Conservation (phyloP, 305 asterid genomes). For the Solanum hybrid region DNA sequence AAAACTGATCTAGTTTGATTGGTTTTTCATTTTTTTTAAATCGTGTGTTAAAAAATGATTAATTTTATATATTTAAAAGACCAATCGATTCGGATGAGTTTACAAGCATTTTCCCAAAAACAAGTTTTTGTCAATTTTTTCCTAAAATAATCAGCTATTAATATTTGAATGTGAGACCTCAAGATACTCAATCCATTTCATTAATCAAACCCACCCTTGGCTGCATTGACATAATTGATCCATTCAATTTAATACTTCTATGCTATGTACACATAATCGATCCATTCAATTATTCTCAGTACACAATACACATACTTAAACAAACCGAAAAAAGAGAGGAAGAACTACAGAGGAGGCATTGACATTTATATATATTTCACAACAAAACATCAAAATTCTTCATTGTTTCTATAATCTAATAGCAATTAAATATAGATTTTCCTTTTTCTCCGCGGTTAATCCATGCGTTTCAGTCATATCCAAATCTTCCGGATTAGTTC, state of each 20-base stretch:
- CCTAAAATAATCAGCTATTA: too few relatives aligned
- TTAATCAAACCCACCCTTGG: too few relatives aligned
- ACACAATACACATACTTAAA: not conserved
- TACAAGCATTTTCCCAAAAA: not conserved
- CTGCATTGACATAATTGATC: not conserved
- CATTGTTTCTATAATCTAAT: not conserved
- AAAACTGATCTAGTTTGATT: not conserved
- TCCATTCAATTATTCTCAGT: not conserved
- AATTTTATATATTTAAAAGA: too few relatives aligned
- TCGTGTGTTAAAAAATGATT: not conserved
- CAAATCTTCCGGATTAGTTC: not conserved
- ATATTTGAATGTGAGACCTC: too few relatives aligned
- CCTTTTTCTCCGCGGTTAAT: not conserved
- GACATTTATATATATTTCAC: not conserved
- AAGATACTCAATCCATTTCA: rapidly evolving
- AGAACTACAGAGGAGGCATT: not conserved
- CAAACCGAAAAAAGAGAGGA: not conserved
- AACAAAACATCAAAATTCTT: not conserved
- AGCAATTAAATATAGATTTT: not conserved
- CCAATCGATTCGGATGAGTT: not conserved
- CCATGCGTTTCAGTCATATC: not conserved
- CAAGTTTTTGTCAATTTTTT: not conserved
- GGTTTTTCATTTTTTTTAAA: too few relatives aligned
- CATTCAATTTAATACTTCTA: too few relatives aligned
- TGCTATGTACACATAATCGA: too few relatives aligned